Base-by-base conservation (phyloP, 257 asterid genomes). In the Scutellaria baicalensis region DNA sequence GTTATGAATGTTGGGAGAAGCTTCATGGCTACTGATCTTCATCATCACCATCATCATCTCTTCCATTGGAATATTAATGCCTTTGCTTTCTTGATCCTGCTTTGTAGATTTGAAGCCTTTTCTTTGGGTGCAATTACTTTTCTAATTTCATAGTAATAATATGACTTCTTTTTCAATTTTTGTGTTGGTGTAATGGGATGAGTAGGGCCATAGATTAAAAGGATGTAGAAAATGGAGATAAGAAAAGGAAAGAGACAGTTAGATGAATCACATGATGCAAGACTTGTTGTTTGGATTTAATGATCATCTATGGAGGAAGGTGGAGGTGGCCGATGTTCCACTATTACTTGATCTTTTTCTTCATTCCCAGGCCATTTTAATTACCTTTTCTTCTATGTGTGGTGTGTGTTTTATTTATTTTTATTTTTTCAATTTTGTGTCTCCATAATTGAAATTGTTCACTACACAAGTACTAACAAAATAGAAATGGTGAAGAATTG, bases 21-120 rank as follows among this genome's bases (percentile, higher is more conserved):
- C 75, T 78, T 82, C 84, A 21, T 79, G 82, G 82, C 61, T 80
- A 75, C 42, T 71, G 80, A 81, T 84, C 82, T 82, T 87, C 92
- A 82, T 85, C 87, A 79, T 81, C 85, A 78, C 74, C 84, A 57
- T 81, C 84, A 83, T 74, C 84, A 79, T 78, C 78, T 77, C 89
- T 66, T 83, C 82, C 90, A 80, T 78, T 61, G 39, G 49, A 27
- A n/a, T n/a, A n/a, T n/a, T n/a, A n/a, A n/a, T 2, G 33, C 5
- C 33, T 27, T 27, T 27, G 73, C 57, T 78, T 73, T 75, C 49
- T 76, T 33, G 77, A 71, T 74, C 64, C 55, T 59, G 69, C 18
- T 75, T 71, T 61, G 65, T 64, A 48, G 70, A 73, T 60, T 14
- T n/a, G 56, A 13, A 50, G 56, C 39, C 64, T 65, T 45, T 68